Percentiles rank a stretch among this genome's conserved stretches.
phyloP scores from a whole-genome alignment of 164 flowering plant species.

The Magnolia kwangsiensis region DNA sequence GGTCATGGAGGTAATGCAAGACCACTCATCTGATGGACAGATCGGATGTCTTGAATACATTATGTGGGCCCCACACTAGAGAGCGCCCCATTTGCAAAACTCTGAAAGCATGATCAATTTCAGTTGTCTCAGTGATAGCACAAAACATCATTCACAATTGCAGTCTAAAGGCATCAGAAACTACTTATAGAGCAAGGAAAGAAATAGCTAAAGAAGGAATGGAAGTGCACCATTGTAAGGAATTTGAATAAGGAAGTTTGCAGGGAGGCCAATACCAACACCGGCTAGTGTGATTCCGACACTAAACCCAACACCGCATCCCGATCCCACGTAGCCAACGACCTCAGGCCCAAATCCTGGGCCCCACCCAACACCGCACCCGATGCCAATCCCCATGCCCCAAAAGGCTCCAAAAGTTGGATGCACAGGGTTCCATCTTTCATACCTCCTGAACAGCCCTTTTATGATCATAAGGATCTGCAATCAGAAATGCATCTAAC shows the following conservation, averaged over 20 bases:
- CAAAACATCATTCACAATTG: neutral
- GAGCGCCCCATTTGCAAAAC: too few species aligned
- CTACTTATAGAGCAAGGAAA: neutral
- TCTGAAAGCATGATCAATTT: neutral
- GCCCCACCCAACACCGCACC: slow-evolving; percentile 98
- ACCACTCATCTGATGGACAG: neutral
- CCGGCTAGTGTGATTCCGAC: slow-evolving; percentile 87
- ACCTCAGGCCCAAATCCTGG: slow-evolving; percentile 98
- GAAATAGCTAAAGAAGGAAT: neutral
- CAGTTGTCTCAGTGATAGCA: neutral
- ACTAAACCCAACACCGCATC: slow-evolving; percentile 88
- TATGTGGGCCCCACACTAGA: too few species aligned
- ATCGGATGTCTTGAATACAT: neutral
- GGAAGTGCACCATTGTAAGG: slow-evolving; percentile 60
- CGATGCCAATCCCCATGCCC: slow-evolving; percentile 95
- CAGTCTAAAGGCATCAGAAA: neutral
- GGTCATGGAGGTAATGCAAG: neutral
- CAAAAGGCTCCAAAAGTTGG: slow-evolving; percentile 92
- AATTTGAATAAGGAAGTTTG: slow-evolving; percentile 42
- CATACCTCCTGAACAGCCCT: slow-evolving; percentile 76
- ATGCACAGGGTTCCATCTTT: slow-evolving; percentile 97
- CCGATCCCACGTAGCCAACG: slow-evolving; percentile 92
- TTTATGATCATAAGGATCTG: slow-evolving; percentile 85
- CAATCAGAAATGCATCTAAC: neutral
- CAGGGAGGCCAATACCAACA: slow-evolving; percentile 90